These are phyloP conservation scores for Yarrowia sp. DNA, from an alignment of 805 yeast species.

Conservation along the genomic window DNA sequence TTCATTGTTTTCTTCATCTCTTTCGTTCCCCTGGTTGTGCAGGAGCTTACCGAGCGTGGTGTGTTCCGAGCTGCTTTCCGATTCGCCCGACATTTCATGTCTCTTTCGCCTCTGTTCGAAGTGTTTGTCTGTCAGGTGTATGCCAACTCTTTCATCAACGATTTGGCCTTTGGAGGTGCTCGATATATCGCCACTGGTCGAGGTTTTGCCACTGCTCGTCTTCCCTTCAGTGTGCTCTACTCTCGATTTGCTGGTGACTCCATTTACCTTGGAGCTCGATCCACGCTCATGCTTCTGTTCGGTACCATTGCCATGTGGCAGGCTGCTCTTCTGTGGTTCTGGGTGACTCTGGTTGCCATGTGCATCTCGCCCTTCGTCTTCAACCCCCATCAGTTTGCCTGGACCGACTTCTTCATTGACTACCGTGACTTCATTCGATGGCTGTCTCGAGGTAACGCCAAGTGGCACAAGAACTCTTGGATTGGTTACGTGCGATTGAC, in stretches of 20 bases:
- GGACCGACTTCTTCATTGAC: constrained; percentile 95
- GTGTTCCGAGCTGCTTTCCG: constrained; percentile 73
- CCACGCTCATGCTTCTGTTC: constrained; percentile 73
- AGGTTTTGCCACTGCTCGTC: constrained; percentile 87
- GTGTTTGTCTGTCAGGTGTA: constrained; percentile 95
- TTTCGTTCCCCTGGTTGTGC: constrained; percentile 84
- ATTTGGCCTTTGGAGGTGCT: constrained; percentile 90
- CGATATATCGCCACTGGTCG: constrained; percentile 91
- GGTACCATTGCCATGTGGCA: constrained; percentile 89
- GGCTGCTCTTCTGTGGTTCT: constrained; percentile 94
- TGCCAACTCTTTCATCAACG: constrained; percentile 75
- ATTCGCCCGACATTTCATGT: constrained; percentile 74
- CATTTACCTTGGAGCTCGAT: constrained; percentile 76
- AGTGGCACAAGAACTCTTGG: constrained; percentile 79
- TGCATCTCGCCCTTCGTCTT: constrained; percentile 91
- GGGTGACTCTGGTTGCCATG: constrained; percentile 89
- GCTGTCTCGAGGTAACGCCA: constrained; percentile 80
- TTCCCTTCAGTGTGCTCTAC: constrained; percentile 73
- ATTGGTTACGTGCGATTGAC: constrained; percentile 72
- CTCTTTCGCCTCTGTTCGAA: constrained; percentile 90
- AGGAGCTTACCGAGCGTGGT: constrained; percentile 88
- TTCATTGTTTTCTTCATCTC: constrained; percentile 93
- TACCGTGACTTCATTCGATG: constrained; percentile 92
- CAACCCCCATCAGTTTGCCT: constrained; percentile 97
- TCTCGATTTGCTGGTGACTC: constrained; percentile 78